phyloP scores from a whole-genome alignment of 2,329 filamentous ascomycete genomes.

The Monosporascus sp. region DNA sequence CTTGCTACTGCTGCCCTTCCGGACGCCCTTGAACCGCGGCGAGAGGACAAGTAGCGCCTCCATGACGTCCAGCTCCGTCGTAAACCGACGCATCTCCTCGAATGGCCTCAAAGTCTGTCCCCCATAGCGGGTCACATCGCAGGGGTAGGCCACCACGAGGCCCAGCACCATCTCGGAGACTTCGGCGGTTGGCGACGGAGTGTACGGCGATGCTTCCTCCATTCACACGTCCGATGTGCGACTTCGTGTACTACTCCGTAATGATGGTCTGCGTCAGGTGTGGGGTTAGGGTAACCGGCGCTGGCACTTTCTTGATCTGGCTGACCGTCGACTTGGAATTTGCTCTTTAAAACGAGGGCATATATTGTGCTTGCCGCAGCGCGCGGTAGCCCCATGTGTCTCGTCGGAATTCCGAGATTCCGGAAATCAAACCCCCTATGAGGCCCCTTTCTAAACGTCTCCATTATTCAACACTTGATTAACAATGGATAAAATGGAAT shows the following conservation, averaged over 20 bases:
- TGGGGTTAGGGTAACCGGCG: too few species aligned
- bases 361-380: too few species aligned
- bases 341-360: too few species aligned
- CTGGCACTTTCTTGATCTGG: too few species aligned
- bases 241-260: conserved; percentile 56
- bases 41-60: conserved; percentile 24
- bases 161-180: conserved; percentile 41
- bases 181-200: conserved; percentile 29
- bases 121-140: conserved; percentile 52
- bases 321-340: too few species aligned
- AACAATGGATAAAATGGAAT: too few species aligned
- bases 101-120: conserved; percentile 58
- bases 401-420: too few species aligned
- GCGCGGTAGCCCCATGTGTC: too few species aligned
- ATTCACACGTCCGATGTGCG: conserved; percentile 58
- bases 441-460: too few species aligned
- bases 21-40: conserved; percentile 30
- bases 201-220: conserved; percentile 43
- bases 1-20: conserved; percentile 44
- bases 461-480: too few species aligned
- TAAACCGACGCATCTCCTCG: conserved; percentile 55
- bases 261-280: conserved; percentile 55
- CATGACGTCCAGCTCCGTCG: conserved; percentile 35
- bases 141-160: conserved; percentile 42
- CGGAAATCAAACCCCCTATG: too few species aligned